A percentile compares a stretch with the other conserved stretches of the same genome.
These are phyloP conservation scores for Eucommia ulmoides DNA, from an alignment of 257 asterid genomes.

Conservation along the genomic window DNA sequence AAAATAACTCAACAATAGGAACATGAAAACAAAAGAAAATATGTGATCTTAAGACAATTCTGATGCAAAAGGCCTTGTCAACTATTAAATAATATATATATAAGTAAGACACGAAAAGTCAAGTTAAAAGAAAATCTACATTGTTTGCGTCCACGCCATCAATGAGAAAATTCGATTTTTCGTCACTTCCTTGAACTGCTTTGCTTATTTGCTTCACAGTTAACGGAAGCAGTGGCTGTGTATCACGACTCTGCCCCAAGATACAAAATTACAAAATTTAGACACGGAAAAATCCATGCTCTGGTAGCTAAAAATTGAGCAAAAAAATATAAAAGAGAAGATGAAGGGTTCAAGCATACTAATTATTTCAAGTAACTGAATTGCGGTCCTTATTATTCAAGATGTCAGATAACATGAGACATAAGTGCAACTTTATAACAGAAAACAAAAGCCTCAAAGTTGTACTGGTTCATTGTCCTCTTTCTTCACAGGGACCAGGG, in stretches of 20 bases:
- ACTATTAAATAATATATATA: no score
- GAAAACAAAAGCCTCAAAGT: no score
- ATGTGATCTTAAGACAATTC: no score
- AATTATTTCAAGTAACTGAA: background rate
- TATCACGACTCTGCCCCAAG: conserved; percentile 45
- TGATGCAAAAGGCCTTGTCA: background rate
- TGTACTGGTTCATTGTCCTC: no score
- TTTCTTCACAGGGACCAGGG: no score
- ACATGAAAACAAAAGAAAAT: background rate
- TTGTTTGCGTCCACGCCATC: conserved; percentile 51
- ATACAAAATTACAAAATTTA: no score
- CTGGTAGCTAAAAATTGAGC: background rate
- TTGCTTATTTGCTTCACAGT: conserved; percentile 70
- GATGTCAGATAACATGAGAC: background rate
- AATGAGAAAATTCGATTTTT: conserved; percentile 39
- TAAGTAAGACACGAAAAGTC: background rate
- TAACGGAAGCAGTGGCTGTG: conserved; percentile 55
- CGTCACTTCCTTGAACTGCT: conserved; percentile 38
- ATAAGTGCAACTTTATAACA: no score
- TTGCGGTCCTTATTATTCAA: background rate
- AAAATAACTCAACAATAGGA: background rate
- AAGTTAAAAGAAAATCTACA: conserved; percentile 21
- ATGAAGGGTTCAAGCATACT: background rate
- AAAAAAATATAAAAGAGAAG: background rate
- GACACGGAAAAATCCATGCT: no score